These are phyloP conservation scores for Iodosphaeria phyllophila DNA, from an alignment of 2,329 filamentous ascomycete genomes.

Conservation along the genomic window DNA sequence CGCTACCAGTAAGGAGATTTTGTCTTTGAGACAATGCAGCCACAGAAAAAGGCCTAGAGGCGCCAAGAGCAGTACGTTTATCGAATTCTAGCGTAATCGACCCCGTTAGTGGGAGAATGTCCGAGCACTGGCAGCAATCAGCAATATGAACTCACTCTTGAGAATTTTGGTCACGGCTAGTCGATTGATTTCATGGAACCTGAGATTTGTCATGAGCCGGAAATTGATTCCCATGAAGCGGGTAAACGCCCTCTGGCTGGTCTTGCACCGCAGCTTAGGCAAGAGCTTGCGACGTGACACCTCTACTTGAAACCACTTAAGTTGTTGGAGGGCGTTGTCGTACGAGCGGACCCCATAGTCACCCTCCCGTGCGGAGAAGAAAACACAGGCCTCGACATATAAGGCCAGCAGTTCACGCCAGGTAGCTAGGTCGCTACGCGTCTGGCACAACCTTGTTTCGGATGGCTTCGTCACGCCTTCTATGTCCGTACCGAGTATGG, in stretches of 20 bases:
- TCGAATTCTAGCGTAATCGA: too few species aligned
- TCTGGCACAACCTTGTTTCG: conserved; percentile 37
- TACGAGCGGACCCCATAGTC: conserved; percentile 52
- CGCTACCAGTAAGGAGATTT: conserved; percentile 44
- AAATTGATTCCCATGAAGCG: conserved; percentile 58
- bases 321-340: conserved; percentile 43
- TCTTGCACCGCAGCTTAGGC: conserved; percentile 43
- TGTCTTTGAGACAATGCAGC: conserved; percentile 36
- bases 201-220: conserved; percentile 58
- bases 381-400: conserved; percentile 63
- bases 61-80: conserved; percentile 61
- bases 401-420: conserved; percentile 73
- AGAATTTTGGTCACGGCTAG: conserved; percentile 66
- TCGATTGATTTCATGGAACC: conserved; percentile 72
- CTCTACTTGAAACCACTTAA: conserved; percentile 55
- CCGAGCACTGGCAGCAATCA: background rate
- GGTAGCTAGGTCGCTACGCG: conserved; percentile 43
- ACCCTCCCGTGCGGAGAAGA: conserved; percentile 60
- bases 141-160: conserved; percentile 41
- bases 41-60: conserved; percentile 41
- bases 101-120: too few species aligned
- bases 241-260: conserved; percentile 44
- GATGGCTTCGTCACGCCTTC: conserved; percentile 45
- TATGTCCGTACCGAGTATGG: conserved; percentile 44
- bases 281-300: conserved; percentile 40